Evolutionary conservation across 1,284 basidiomycete genomes (phyloP), one percentile per base, ranked within the genome.

Genomic region (Flammula alnicola): DNA sequence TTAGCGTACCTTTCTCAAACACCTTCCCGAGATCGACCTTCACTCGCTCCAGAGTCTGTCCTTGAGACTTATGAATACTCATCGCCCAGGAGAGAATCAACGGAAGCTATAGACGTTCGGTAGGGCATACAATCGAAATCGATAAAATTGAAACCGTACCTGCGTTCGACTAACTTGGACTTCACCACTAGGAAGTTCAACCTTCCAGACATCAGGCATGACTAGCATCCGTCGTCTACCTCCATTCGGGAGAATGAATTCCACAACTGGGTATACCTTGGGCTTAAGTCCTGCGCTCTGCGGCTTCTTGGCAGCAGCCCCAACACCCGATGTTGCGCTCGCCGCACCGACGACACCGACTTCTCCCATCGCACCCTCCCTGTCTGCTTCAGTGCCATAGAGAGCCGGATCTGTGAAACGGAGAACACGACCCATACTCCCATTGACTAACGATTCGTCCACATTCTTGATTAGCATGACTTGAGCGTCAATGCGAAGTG

Each of bases 21-120:
- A 92, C 86, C 57, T 81, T 84, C 3, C 79, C 81, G 19, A 93
- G 71, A 63, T 93, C 91, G 32, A 93, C 84, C 67, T 86, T 92
- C 46, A 96, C 91, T 17, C 89, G 79, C 47, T 93, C 87, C 14
- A 96, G 75, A 0, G 91, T 95, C 69, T 95, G 93, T 2, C 93
- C 93, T 66, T 95, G 94, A 26, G 89, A 90, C 69, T 98, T 97
- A 68, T 98, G 95, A 45, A 97, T 97, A 44, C 91, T 93, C 86
- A 93, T 91, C 0, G 93, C 92, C 92, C 91, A 95, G 0, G 91
- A 83, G n/a, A 94, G 78, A 50, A 95, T 93, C 26, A 95, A 71
- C 0, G 91, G 92, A 1, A 94, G 68, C 88, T 77, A 47, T n/a
- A 49, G 22, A 6, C n/a, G 33, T 11, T 30, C 23, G 32, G 32